Percentiles rank a stretch among this genome's conserved stretches.
Conservation (phyloP, 176 grass and related monocot species). For the Hsuehochloa calcarea region DNA sequence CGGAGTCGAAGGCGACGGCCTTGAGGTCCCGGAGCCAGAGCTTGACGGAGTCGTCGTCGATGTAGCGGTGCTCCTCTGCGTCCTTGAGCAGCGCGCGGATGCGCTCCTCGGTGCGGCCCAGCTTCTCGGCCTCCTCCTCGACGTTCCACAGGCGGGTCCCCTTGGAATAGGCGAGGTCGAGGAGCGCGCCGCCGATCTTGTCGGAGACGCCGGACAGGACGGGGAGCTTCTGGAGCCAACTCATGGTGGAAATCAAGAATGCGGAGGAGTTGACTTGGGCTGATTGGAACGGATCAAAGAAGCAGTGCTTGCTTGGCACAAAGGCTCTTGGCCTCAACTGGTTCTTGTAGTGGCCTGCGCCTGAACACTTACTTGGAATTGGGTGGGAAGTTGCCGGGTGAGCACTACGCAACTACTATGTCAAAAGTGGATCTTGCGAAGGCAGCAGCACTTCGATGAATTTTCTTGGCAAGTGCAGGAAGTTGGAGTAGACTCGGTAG, state of each 20-base stretch:
- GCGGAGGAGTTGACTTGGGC: neutral
- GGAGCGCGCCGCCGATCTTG: neutral
- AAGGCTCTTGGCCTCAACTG: neutral
- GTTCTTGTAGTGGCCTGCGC: neutral
- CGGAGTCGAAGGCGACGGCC: constrained; percentile 30
- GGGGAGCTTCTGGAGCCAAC: neutral
- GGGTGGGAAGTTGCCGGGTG: neutral
- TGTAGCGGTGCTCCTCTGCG: constrained; percentile 38
- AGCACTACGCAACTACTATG: neutral
- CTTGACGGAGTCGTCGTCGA: constrained; percentile 18
- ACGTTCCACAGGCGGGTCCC: neutral
- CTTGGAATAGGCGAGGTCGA: neutral
- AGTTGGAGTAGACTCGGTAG: neutral
- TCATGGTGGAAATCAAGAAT: neutral
- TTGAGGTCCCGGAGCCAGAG: constrained; percentile 25
- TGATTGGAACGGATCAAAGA: too few relatives aligned
- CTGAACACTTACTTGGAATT: neutral
- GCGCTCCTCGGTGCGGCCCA: neutral
- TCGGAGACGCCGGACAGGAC: neutral
- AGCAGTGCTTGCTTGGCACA: neutral
- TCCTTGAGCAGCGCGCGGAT: constrained; percentile 39
- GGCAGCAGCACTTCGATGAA: neutral
- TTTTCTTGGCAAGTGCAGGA: neutral
- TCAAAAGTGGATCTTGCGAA: neutral
- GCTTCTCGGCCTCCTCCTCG: constrained; percentile 24